These are phyloP conservation scores for Flaveria robusta DNA, from an alignment of 129 eudicot genomes.

Conservation along the genomic window DNA sequence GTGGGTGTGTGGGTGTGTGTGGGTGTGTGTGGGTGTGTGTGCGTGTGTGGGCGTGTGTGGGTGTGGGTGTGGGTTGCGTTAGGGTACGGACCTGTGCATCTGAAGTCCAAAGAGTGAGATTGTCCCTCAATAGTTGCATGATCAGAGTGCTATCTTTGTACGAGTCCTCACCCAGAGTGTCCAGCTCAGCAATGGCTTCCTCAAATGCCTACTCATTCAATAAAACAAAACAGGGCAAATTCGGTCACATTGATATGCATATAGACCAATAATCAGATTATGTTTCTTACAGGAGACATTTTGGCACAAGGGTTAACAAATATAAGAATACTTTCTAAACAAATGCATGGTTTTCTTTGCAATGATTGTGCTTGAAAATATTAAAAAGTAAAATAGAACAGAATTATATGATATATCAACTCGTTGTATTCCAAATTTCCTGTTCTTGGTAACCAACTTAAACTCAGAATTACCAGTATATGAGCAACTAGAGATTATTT, in stretches of 20 bases:
- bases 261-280: background rate
- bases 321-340: background rate
- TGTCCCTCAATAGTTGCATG: constrained; percentile 12
- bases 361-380: background rate
- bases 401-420: background rate
- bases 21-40: background rate
- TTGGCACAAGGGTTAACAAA: background rate
- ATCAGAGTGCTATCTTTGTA: constrained; percentile 13
- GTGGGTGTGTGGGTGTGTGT: background rate
- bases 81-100: constrained; percentile 3
- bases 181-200: constrained; percentile 15
- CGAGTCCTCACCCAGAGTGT: constrained; percentile 9
- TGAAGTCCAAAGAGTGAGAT: constrained; percentile 9
- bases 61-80: background rate
- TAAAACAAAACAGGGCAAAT: background rate
- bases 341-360: background rate
- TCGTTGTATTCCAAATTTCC: background rate
- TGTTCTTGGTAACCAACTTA: background rate
- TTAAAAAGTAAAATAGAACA: background rate
- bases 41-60: background rate
- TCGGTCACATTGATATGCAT: background rate
- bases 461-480: background rate
- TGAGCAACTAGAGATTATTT: background rate
- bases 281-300: background rate
- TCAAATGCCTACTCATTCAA: background rate